A percentile compares a stretch with the other conserved stretches of the same genome.
phyloP scores from a whole-genome alignment of 441 rosid species.

The Hura crepitans region DNA sequence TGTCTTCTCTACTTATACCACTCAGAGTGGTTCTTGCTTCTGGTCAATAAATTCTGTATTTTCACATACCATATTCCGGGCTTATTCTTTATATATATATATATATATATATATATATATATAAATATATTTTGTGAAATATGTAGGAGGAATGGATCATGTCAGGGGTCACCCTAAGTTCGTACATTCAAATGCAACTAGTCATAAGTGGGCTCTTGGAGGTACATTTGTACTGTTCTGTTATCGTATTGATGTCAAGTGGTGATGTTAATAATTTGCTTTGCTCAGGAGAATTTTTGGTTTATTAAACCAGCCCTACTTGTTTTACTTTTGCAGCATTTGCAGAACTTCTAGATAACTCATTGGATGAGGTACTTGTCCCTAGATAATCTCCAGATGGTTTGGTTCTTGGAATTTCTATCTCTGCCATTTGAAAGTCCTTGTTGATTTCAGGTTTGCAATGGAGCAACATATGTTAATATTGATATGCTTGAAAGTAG shows the following conservation, averaged over 20 bases:
- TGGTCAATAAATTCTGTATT: too few species aligned
- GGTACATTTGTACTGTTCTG: constrained; percentile 37
- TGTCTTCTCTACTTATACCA: too few species aligned
- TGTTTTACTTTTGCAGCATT: constrained; percentile 50
- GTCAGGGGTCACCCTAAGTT: constrained; percentile 98
- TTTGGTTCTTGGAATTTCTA: neutral
- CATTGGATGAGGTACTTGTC: constrained; percentile 73
- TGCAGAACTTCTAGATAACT: constrained; percentile 89
- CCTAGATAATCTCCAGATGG: neutral
- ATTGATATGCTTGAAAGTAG: constrained; percentile 57
- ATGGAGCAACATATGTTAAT: constrained; percentile 75
- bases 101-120: too few species aligned
- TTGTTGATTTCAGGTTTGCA: constrained; percentile 45
- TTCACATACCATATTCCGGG: too few species aligned
- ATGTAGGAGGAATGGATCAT: constrained; percentile 78
- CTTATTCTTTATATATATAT: too few species aligned
- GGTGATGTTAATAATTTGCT: constrained; percentile 1
- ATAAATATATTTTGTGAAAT: too few species aligned
- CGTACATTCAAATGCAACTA: constrained; percentile 90
- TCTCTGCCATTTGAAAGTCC: neutral
- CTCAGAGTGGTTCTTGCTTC: too few species aligned
- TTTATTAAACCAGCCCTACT: constrained; percentile 10
- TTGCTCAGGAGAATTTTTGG: neutral
- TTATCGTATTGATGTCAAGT: neutral
- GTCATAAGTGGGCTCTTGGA: constrained; percentile 99